Percentiles rank a stretch among this genome's conserved stretches.
These are phyloP conservation scores for Collybia sordida DNA, from an alignment of 768 basidiomycete genomes.

Conservation along the genomic window DNA sequence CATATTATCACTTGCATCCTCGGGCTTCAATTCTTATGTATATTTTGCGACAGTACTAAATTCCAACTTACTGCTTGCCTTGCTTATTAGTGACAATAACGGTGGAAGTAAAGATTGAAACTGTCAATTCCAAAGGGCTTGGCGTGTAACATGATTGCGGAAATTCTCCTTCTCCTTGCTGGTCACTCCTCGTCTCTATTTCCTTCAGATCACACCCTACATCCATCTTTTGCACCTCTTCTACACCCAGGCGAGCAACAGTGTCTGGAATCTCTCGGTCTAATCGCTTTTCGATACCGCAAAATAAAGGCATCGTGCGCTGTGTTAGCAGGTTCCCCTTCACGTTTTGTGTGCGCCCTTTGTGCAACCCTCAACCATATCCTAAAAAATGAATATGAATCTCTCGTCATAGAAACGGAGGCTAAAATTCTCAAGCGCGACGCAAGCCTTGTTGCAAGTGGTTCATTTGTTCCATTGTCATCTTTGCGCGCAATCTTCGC, in stretches of 20 bases:
- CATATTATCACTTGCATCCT: too few relatives aligned
- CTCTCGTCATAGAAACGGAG: conserved; percentile 77
- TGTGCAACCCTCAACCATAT: conserved; percentile 73
- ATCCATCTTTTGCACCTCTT: conserved; percentile 64
- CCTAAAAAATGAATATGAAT: conserved; percentile 78
- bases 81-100: not conserved
- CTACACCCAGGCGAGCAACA: conserved; percentile 90
- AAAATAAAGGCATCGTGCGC: conserved; percentile 62
- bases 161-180: conserved; percentile 81
- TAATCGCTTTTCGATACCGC: conserved; percentile 73
- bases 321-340: conserved; percentile 52
- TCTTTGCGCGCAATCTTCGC: conserved; percentile 81
- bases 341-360: conserved; percentile 79
- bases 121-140: not conserved
- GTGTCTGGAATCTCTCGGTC: conserved; percentile 76
- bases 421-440: conserved; percentile 76
- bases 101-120: not conserved
- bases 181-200: conserved; percentile 90
- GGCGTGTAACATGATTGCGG: conserved; percentile 70
- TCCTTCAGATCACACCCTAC: conserved; percentile 52
- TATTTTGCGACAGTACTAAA: too few relatives aligned
- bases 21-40: too few relatives aligned
- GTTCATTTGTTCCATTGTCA: conserved; percentile 84
- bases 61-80: not conserved
- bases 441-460: conserved; percentile 71